phyloP scores from a whole-genome alignment of 2,329 filamentous ascomycete genomes.

The Fonsecaea erecta region DNA sequence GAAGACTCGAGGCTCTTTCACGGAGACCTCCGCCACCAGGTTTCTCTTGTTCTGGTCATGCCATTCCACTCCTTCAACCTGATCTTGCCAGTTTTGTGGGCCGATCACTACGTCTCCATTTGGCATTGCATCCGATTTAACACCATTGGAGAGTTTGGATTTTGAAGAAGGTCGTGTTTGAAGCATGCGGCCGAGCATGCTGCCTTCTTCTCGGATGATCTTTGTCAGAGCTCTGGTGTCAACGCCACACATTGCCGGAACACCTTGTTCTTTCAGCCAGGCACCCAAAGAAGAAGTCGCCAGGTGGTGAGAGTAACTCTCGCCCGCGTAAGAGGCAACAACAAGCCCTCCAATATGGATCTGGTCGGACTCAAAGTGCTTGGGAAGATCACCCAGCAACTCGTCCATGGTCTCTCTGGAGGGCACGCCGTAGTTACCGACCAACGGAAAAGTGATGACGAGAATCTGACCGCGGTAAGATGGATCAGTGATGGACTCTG shows the following conservation, averaged over 20 bases:
- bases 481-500: constrained; percentile 88
- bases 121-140: constrained; percentile 48
- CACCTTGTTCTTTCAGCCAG: constrained; percentile 94
- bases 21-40: constrained; percentile 71
- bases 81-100: constrained; percentile 54
- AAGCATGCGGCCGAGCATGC: constrained; percentile 91
- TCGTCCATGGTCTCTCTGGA: constrained; percentile 83
- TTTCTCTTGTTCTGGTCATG: constrained; percentile 90
- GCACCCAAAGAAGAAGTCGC: constrained; percentile 86
- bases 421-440: constrained; percentile 97
- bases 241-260: constrained; percentile 93
- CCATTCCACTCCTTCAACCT: constrained; percentile 85
- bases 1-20: constrained; percentile 83
- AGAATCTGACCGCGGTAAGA: constrained; percentile 93
- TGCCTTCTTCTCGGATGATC: constrained; percentile 89
- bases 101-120: constrained; percentile 38
- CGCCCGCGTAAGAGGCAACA: constrained; percentile 87
- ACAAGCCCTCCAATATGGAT: constrained; percentile 95
- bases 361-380: constrained; percentile 87
- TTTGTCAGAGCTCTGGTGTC: constrained; percentile 94
- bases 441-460: constrained; percentile 92
- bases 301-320: constrained; percentile 93
- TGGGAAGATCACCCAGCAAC: constrained; percentile 81
- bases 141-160: constrained; percentile 48
- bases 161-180: constrained; percentile 62